A percentile compares a stretch with the other conserved stretches of the same genome.
Conservation (phyloP, 225 moss, liverwort and hornwort genomes). For the Polytrichum formosum region DNA sequence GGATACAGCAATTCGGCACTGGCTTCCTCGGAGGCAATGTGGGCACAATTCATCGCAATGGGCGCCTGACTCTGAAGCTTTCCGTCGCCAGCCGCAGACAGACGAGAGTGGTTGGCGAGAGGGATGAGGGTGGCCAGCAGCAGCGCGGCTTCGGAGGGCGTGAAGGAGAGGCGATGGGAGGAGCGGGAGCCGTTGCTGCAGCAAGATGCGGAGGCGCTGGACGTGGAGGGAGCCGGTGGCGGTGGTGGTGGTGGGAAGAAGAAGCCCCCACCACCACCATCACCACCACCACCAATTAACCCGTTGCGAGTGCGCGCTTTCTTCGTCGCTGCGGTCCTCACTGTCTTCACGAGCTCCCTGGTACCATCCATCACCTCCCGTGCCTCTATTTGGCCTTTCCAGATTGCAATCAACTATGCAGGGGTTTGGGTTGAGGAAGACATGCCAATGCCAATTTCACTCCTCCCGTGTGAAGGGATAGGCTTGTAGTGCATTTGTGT, state of each 20-base stretch:
- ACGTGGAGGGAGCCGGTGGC: neutral
- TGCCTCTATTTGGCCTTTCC: too few relatives aligned
- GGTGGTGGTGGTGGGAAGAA: constrained; percentile 33
- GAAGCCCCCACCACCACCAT: neutral
- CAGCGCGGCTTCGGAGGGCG: neutral
- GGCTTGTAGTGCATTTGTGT: neutral
- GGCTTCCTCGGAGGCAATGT: too few relatives aligned
- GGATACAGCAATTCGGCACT: too few relatives aligned
- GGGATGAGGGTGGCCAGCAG: neutral
- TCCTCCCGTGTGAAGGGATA: neutral
- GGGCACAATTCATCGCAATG: too few relatives aligned
- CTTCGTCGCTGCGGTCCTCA: constrained; percentile 58
- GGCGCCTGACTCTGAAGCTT: too few relatives aligned
- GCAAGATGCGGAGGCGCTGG: constrained; percentile 3
- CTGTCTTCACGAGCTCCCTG: constrained; percentile 82
- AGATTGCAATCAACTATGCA: neutral
- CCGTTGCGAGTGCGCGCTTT: constrained; percentile 42
- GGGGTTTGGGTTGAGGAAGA: neutral
- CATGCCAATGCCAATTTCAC: neutral
- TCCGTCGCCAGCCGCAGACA: too few relatives aligned
- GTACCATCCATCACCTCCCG: constrained; percentile 12
- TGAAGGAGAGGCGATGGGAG: constrained; percentile 1
- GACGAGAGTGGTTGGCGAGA: neutral
- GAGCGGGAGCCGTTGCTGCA: constrained; percentile 12
- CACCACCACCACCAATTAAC: constrained; percentile 12